Conservation (phyloP, 495 filamentous ascomycete genomes). For the Hamigera avellanea region DNA sequence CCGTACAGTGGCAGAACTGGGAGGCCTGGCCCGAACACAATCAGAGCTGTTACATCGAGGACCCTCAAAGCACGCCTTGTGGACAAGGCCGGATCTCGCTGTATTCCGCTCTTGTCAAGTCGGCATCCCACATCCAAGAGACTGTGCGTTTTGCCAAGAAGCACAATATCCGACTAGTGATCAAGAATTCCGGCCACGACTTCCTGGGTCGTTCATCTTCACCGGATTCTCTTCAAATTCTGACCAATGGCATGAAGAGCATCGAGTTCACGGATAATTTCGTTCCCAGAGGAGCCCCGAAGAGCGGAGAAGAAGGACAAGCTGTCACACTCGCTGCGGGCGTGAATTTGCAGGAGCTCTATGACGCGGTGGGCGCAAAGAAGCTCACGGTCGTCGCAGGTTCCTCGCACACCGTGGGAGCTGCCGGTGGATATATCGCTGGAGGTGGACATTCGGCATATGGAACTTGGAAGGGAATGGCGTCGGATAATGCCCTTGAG, state of each 20-base stretch:
- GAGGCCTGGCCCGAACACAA: constrained; percentile 41
- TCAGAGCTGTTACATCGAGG: constrained; percentile 42
- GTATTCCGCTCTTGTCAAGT: constrained; percentile 27
- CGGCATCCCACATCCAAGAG: constrained; percentile 25
- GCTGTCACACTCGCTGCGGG: constrained; percentile 41
- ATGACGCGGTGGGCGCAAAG: constrained; percentile 4
- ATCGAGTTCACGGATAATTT: constrained; percentile 21
- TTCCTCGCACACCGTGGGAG: constrained; percentile 14
- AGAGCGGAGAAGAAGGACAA: constrained; percentile 10
- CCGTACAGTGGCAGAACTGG: constrained; percentile 31
- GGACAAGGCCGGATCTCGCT: constrained; percentile 21
- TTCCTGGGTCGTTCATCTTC: constrained; percentile 42
- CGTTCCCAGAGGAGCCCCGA: constrained; percentile 3
- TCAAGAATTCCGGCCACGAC: constrained; percentile 48
- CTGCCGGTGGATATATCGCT: constrained; percentile 39
- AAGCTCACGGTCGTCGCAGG: constrained; percentile 3
- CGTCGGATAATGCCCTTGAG: constrained; percentile 24
- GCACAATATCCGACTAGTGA: constrained; percentile 21
- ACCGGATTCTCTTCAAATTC: constrained; percentile 24
- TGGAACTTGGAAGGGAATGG: constrained; percentile 23
- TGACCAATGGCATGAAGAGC: constrained; percentile 36
- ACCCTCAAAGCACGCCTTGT: constrained; percentile 16
- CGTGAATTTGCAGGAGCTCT: constrained; percentile 34
- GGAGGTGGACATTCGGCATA: constrained; percentile 45
- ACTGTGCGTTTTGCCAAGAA: constrained; percentile 14